Evolutionary conservation across 768 basidiomycete genomes (phyloP).

Genomic region (Leccinum fibrillosum): DNA sequence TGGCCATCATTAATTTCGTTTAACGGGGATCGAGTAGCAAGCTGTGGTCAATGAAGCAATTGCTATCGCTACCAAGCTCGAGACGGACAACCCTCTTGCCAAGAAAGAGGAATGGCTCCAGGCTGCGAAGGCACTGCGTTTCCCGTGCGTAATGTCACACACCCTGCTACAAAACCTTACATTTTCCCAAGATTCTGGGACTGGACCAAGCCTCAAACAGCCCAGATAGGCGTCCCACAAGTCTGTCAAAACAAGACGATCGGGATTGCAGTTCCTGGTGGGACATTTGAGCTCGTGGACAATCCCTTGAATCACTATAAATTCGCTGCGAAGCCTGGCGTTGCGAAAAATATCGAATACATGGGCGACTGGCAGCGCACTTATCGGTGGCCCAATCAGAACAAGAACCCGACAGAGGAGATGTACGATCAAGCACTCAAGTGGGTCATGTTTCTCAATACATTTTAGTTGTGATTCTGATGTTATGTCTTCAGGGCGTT

Average conservation of each 20-base stretch:
- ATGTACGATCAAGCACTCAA: conserved; percentile 9
- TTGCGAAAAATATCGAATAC: neutral
- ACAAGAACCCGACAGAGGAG: conserved; percentile 4
- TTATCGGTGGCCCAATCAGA: neutral
- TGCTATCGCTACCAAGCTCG: conserved; percentile 6
- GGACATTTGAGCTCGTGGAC: neutral
- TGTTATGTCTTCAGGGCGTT: conserved; percentile 3
- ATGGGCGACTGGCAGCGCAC: conserved; percentile 8
- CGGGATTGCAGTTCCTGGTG: neutral
- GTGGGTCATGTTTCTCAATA: conserved; percentile 9
- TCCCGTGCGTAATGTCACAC: too few relatives aligned
- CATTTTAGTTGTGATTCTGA: too few relatives aligned
- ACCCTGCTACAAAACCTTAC: neutral
- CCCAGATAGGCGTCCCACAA: conserved; percentile 1
- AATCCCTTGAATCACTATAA: conserved; percentile 18
- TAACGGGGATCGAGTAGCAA: conserved; percentile 5
- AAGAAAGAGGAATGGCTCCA: conserved; percentile 8
- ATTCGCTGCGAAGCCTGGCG: neutral
- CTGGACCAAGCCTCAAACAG: conserved; percentile 9
- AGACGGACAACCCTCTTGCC: neutral
- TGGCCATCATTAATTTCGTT: too few relatives aligned
- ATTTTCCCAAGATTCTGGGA: conserved; percentile 15
- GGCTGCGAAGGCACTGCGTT: conserved; percentile 12
- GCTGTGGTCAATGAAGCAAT: conserved; percentile 14
- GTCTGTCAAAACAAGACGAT: neutral